A percentile compares a stretch with the other conserved stretches of the same genome.
Evolutionary conservation across 2,329 filamentous ascomycete species (phyloP).

Genomic region (Alternaria novae-zelandiae): DNA sequence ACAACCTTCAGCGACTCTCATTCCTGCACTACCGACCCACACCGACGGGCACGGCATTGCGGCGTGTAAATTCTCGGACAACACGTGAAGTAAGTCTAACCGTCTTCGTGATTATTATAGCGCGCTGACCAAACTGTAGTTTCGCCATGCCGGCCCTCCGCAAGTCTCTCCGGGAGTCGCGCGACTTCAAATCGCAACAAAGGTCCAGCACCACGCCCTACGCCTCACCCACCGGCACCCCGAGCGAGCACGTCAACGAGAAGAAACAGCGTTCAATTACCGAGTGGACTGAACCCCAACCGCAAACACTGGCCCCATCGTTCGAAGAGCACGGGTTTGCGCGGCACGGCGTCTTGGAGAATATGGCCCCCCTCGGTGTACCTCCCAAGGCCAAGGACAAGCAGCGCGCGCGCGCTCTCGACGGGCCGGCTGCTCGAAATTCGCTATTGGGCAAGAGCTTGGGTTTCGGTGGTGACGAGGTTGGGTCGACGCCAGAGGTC

Average conservation of each 20-base stretch:
- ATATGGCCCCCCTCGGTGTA: constrained; percentile 82
- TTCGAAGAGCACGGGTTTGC: constrained; percentile 79
- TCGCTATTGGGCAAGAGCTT: constrained; percentile 51
- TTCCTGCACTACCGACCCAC: constrained; percentile 35
- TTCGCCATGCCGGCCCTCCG: constrained; percentile 48
- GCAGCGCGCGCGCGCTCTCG: constrained; percentile 58
- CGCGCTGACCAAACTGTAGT: constrained; percentile 43
- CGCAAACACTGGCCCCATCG: constrained; percentile 65
- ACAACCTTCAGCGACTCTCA: constrained; percentile 29
- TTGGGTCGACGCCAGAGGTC: constrained; percentile 55
- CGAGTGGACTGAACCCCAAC: constrained; percentile 64
- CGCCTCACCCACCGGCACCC: constrained; percentile 38
- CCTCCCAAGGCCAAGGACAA: constrained; percentile 69
- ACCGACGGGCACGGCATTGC: constrained; percentile 35
- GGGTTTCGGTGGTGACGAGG: constrained; percentile 48
- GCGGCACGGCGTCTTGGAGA: constrained; percentile 77
- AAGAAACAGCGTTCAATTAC: constrained; percentile 50
- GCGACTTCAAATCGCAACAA: constrained; percentile 33
- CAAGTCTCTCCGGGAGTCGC: constrained; percentile 39
- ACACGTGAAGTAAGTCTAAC: constrained; percentile 42
- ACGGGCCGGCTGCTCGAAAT: constrained; percentile 45
- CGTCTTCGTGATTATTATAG: constrained; percentile 16
- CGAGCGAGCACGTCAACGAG: constrained; percentile 36
- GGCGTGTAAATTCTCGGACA: constrained; percentile 34
- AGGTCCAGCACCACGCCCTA: constrained; percentile 46